Percentiles rank a stretch among this genome's conserved stretches.
Conservation (phyloP, 306 rosid genomes). For the Fragaria ananassa region DNA sequence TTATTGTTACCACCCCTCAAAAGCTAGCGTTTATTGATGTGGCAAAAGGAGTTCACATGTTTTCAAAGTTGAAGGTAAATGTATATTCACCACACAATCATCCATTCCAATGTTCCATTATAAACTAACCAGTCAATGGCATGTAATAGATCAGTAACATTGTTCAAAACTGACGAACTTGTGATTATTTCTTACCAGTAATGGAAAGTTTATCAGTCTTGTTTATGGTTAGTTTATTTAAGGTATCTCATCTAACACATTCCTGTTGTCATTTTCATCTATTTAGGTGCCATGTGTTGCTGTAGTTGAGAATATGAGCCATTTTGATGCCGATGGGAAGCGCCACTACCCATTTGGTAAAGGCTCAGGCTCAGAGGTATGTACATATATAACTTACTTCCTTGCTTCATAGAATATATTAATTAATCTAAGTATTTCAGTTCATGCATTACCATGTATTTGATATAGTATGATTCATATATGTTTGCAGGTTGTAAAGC, state of each 20-base stretch:
- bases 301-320: constrained; percentile 97
- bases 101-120: not conserved
- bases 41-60: constrained; percentile 99
- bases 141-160: not conserved
- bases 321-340: constrained; percentile 95
- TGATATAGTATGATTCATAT: constrained; percentile 20
- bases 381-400: constrained; percentile 23
- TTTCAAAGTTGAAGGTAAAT: constrained; percentile 89
- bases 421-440: not conserved
- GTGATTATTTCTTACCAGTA: not conserved
- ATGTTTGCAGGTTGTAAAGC: constrained; percentile 81
- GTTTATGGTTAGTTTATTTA: constrained; percentile 11
- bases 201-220: constrained; percentile 4
- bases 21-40: constrained; percentile 95
- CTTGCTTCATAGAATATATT: not conserved
- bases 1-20: constrained; percentile 96
- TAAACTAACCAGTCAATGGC: not conserved
- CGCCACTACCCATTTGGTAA: constrained; percentile 91
- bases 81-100: constrained; percentile 22
- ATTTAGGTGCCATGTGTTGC: constrained; percentile 94
- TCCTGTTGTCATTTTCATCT: constrained; percentile 20
- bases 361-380: constrained; percentile 94
- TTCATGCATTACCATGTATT: not conserved
- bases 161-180: not conserved
- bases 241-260: constrained; percentile 18